Evolutionary conservation across 768 basidiomycete species (phyloP).

Genomic region (Glaciozyma antarctica): DNA sequence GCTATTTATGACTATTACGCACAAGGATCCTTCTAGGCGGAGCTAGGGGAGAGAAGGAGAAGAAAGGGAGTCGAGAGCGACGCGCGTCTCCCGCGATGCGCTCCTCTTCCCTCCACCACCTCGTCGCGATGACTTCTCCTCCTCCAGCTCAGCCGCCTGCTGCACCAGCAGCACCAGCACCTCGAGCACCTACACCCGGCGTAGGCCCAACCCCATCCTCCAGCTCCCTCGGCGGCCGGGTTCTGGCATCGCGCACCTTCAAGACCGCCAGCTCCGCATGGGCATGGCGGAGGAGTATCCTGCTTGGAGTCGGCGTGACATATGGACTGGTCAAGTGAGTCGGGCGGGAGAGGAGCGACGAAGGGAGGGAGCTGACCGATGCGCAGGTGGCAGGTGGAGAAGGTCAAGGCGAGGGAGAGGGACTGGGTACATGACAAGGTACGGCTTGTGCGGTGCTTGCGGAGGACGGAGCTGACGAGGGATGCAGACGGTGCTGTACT

Average conservation of each 20-base stretch:
- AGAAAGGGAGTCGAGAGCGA: too few relatives aligned
- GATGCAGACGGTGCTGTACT: conserved; percentile 29
- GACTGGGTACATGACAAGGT: conserved; percentile 23
- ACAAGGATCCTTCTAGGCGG: too few relatives aligned
- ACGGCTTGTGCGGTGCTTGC: not conserved
- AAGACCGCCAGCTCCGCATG: not conserved
- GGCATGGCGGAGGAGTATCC: conserved; percentile 11
- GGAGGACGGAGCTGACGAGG: not conserved
- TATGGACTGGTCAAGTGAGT: conserved; percentile 12
- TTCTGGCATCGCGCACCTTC: not conserved
- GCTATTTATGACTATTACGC: too few relatives aligned
- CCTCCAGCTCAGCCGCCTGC: conserved; percentile 1
- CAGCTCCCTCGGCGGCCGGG: not conserved
- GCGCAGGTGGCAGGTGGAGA: not conserved
- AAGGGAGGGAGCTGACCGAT: not conserved
- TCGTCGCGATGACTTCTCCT: not conserved
- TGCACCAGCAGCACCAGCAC: not conserved
- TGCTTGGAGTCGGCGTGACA: not conserved
- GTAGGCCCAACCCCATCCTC: not conserved
- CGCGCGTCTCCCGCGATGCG: too few relatives aligned
- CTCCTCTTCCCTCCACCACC: too few relatives aligned
- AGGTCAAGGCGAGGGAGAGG: conserved; percentile 17
- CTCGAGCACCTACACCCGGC: conserved; percentile 13
- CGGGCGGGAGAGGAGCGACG: not conserved
- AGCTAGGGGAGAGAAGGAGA: too few relatives aligned